Conservation (phyloP, 2,329 filamentous ascomycete species). For the Arthrobotrys sinensis region DNA sequence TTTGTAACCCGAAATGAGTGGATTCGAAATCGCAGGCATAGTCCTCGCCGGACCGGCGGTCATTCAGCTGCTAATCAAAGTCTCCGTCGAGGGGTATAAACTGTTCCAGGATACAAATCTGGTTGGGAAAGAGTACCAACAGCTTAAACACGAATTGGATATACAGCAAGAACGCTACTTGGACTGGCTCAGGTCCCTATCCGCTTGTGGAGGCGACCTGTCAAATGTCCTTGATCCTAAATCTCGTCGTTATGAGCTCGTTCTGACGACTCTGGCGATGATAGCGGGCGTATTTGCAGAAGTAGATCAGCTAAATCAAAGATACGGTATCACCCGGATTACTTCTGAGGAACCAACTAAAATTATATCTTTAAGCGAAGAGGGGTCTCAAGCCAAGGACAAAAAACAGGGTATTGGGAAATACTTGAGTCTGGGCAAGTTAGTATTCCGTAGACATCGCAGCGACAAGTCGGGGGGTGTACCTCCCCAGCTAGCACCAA, state of each 20-base stretch:
- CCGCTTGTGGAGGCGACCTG: slow-evolving; percentile 1
- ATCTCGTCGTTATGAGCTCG: slow-evolving; percentile 2
- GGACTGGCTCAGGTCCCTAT: not conserved
- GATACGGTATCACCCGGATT: not conserved
- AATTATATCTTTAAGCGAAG: not conserved
- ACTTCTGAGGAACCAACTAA: not conserved
- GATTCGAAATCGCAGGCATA: slow-evolving; percentile 15
- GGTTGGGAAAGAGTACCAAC: slow-evolving; percentile 1
- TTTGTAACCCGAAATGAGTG: slow-evolving; percentile 13
- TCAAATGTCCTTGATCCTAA: not conserved
- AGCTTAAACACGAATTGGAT: slow-evolving; percentile 3
- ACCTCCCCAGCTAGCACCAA: not conserved
- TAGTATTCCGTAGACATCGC: not conserved
- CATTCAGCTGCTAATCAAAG: not conserved
- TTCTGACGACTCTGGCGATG: slow-evolving; percentile 3
- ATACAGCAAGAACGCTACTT: slow-evolving; percentile 7
- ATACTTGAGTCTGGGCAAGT: not conserved
- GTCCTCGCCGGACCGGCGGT: slow-evolving; percentile 3
- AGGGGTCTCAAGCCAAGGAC: not conserved
- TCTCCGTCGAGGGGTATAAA: slow-evolving; percentile 2
- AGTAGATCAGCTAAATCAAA: not conserved
- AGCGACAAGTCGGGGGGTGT: not conserved
- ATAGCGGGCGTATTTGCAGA: slow-evolving; percentile 8
- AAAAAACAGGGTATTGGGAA: not conserved
- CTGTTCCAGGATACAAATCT: slow-evolving; percentile 8